These are phyloP conservation scores for Vanilla planifolia DNA, from an alignment of 106 monocot species.

Conservation along the genomic window DNA sequence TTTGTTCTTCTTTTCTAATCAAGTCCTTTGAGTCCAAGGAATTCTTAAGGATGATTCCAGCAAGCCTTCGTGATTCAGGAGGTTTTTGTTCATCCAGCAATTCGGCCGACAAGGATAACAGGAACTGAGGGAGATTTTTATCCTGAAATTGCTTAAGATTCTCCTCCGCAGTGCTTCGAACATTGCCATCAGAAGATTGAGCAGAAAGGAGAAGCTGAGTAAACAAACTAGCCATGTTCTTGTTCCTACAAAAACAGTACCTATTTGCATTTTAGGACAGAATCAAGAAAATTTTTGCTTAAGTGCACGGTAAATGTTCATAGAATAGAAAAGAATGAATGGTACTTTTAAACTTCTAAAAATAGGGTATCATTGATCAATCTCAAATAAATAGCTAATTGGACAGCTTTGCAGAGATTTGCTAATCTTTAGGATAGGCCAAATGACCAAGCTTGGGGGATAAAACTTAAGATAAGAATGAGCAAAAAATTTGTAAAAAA, in stretches of 20 bases:
- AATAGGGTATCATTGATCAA: too few relatives aligned
- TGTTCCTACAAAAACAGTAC: slow-evolving; percentile 3
- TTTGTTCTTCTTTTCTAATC: slow-evolving; percentile 37
- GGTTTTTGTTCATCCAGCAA: slow-evolving; percentile 58
- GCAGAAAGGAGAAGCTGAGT: slow-evolving; percentile 64
- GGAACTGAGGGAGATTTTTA: slow-evolving; percentile 58
- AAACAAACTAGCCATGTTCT: slow-evolving; percentile 43
- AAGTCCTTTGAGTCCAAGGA: slow-evolving; percentile 72
- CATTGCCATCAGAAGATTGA: slow-evolving; percentile 53
- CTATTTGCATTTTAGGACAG: too few relatives aligned
- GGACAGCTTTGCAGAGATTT: too few relatives aligned
- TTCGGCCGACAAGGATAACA: slow-evolving; percentile 63
- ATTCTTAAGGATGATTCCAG: slow-evolving; percentile 82
- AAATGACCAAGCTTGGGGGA: too few relatives aligned
- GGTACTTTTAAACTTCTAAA: too few relatives aligned
- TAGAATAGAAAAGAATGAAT: too few relatives aligned
- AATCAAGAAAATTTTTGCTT: too few relatives aligned
- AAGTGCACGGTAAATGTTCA: too few relatives aligned
- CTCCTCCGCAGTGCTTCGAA: slow-evolving; percentile 47
- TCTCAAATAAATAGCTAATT: too few relatives aligned
- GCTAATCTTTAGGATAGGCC: too few relatives aligned
- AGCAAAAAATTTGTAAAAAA: too few relatives aligned
- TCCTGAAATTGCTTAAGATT: slow-evolving; percentile 69
- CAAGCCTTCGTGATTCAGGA: slow-evolving; percentile 57
- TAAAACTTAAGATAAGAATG: too few relatives aligned